phyloP scores from a whole-genome alignment of 2,329 filamentous ascomycete genomes.

The Pseudogymnoascus sp. region DNA sequence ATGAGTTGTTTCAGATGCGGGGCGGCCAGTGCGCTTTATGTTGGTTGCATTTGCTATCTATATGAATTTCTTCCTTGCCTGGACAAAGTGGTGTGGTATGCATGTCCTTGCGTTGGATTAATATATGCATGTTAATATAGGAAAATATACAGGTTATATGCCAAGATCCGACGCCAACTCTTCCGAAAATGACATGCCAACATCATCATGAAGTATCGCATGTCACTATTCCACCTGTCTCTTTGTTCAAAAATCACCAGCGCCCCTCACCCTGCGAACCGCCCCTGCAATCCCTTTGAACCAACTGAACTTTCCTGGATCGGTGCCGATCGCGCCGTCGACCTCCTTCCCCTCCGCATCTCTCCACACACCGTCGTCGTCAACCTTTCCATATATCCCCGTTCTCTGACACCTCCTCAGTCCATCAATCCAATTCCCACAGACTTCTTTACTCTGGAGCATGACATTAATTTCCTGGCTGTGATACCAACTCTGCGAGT shows the following conservation, averaged over 20 bases:
- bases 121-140: conserved; percentile 1
- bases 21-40: neutral
- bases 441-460: conserved; percentile 56
- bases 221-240: neutral
- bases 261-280: conserved; percentile 48
- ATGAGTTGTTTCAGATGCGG: neutral
- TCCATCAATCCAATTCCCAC: conserved; percentile 52
- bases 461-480: conserved; percentile 71
- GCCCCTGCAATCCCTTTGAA: conserved; percentile 49
- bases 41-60: neutral
- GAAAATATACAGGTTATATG: neutral
- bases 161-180: neutral
- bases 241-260: conserved; percentile 37
- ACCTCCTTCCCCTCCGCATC: conserved; percentile 40
- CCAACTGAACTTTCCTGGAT: conserved; percentile 50
- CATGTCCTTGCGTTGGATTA: neutral
- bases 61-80: neutral
- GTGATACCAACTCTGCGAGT: conserved; percentile 74
- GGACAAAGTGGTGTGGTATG: neutral
- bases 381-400: conserved; percentile 44
- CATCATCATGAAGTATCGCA: neutral
- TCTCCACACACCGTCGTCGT: conserved; percentile 54
- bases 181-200: neutral
- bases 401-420: conserved; percentile 62
- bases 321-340: conserved; percentile 41